Evolutionary conservation across 768 basidiomycete species (phyloP).

Genomic region (Saitozyma sp.): DNA sequence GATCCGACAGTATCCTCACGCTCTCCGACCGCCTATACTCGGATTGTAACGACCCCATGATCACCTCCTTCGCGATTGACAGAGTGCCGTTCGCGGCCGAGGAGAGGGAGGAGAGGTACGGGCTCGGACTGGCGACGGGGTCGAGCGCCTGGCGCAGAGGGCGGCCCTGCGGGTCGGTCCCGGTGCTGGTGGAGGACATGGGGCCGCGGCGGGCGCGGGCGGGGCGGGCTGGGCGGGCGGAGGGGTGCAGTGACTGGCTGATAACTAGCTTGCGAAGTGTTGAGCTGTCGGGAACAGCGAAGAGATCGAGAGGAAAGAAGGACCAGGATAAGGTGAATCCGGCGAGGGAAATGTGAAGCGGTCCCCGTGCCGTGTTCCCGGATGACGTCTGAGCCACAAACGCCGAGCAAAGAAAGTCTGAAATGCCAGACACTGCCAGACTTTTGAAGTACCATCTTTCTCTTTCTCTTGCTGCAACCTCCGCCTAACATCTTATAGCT

Average conservation of each 20-base stretch:
- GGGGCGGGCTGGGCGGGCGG: background rate
- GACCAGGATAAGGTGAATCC: background rate
- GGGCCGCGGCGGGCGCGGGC: background rate
- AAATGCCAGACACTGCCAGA: background rate
- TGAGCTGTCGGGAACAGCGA: background rate
- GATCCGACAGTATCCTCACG: conserved; percentile 46
- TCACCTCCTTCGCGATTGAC: conserved; percentile 47
- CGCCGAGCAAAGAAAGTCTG: background rate
- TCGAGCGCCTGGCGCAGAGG: conserved; percentile 43
- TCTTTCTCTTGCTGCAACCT: no score
- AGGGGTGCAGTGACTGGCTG: background rate
- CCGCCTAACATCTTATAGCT: no score
- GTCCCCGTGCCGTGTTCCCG: background rate
- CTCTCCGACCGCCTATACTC: conserved; percentile 47
- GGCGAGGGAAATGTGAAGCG: background rate
- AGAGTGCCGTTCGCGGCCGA: conserved; percentile 30
- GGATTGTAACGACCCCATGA: conserved; percentile 44
- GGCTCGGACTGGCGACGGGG: conserved; percentile 30
- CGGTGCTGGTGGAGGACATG: background rate
- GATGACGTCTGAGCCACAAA: no score
- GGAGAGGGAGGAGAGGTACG: conserved; percentile 24
- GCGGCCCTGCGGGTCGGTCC: conserved; percentile 9
- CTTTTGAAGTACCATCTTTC: background rate
- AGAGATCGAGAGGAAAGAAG: background rate
- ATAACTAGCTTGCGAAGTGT: background rate